Evolutionary conservation across 2,329 filamentous ascomycete genomes (phyloP).

Genomic region (Fusarium sp.): DNA sequence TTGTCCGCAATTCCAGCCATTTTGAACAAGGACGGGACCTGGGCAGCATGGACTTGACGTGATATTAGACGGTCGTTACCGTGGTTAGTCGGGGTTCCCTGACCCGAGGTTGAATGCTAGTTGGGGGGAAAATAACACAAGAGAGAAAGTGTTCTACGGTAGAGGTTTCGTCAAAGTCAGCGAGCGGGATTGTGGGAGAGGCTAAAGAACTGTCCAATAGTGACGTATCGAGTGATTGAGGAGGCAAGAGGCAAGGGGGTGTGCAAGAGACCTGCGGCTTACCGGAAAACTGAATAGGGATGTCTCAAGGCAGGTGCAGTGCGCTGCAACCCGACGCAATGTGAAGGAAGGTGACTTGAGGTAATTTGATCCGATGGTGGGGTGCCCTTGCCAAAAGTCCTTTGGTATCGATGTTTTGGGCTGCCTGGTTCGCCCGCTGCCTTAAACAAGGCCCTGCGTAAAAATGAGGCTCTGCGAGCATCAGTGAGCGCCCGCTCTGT

Average conservation of each 20-base stretch:
- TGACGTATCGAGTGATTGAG: too few species aligned
- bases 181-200: not conserved
- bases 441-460: not conserved
- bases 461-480: constrained; percentile 14
- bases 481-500: constrained; percentile 5
- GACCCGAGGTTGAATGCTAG: not conserved
- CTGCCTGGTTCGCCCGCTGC: constrained; percentile 13
- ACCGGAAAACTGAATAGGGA: too few species aligned
- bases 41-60: not conserved
- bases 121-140: constrained; percentile 3
- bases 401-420: not conserved
- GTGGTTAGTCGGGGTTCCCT: not conserved
- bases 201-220: too few species aligned
- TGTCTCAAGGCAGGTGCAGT: too few species aligned
- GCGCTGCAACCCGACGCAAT: too few species aligned
- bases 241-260: too few species aligned
- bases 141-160: constrained; percentile 3
- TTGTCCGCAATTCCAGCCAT: constrained; percentile 31
- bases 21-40: constrained; percentile 18
- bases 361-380: not conserved
- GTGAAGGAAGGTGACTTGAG: too few species aligned
- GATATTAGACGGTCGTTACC: constrained; percentile 1
- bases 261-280: too few species aligned
- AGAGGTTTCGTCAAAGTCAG: constrained; percentile 8
- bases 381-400: not conserved